These are phyloP conservation scores for Cerioporus squamosus DNA, from an alignment of 1,284 basidiomycete genomes.

Conservation along the genomic window DNA sequence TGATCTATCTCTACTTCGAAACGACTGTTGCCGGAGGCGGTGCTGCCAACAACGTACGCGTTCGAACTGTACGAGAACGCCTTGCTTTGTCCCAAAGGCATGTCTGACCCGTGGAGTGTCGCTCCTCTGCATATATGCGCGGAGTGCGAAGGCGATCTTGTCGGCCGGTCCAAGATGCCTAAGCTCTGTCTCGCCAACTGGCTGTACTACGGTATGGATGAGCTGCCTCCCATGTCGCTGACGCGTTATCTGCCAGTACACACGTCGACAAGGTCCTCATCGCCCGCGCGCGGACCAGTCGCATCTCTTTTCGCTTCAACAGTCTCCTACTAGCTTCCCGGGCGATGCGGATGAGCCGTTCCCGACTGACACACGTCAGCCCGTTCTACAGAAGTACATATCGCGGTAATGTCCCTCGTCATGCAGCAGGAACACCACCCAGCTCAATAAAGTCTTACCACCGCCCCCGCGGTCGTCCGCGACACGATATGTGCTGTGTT, in stretches of 20 bases:
- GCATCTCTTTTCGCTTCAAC: neutral
- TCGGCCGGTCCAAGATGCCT: neutral
- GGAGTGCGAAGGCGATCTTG: neutral
- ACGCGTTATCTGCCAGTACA: neutral
- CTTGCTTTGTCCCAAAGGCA: neutral
- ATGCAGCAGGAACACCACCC: constrained; percentile 1
- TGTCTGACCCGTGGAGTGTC: neutral
- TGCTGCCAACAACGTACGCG: no score
- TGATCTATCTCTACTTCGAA: neutral
- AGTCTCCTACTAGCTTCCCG: neutral
- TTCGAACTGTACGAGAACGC: neutral
- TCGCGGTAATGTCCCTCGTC: neutral
- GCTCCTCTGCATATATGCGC: neutral
- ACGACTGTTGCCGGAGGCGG: no score
- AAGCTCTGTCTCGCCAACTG: neutral
- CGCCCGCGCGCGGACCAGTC: neutral
- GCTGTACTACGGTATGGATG: neutral
- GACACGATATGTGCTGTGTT: constrained; percentile 7
- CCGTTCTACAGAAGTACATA: no score
- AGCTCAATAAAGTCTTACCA: constrained; percentile 1
- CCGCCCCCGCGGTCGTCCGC: neutral
- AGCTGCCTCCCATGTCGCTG: neutral
- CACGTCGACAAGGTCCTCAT: neutral
- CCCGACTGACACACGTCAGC: no score
- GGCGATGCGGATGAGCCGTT: neutral